Conservation (phyloP, 139 green algal species). For the Astrephomene gubernaculifera region DNA sequence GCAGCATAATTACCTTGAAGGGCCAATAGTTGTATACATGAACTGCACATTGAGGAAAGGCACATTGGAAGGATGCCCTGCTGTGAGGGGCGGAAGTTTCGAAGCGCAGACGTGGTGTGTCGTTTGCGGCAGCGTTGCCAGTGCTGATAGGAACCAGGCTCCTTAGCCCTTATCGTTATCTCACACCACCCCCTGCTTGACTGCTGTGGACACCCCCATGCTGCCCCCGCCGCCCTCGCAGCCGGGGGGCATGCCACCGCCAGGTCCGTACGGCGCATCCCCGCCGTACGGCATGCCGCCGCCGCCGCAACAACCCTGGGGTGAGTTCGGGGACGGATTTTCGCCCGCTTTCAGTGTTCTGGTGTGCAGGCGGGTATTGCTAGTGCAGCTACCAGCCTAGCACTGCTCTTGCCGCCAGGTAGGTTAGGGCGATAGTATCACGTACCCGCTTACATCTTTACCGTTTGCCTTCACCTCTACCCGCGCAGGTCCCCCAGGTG, state of each 20-base stretch:
- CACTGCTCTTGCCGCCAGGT: background rate
- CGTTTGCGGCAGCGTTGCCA: too few relatives aligned
- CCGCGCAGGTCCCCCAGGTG: background rate
- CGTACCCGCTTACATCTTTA: background rate
- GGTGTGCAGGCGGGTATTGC: background rate
- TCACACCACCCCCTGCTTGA: too few relatives aligned
- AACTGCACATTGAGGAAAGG: too few relatives aligned
- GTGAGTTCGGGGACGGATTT: conserved; percentile 17
- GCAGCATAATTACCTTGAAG: too few relatives aligned
- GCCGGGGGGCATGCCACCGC: background rate
- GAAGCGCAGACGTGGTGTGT: too few relatives aligned
- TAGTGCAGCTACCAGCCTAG: background rate
- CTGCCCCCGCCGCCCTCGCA: background rate
- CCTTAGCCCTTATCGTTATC: background rate
- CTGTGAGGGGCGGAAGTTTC: too few relatives aligned
- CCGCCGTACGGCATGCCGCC: conserved; percentile 18
- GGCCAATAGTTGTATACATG: too few relatives aligned
- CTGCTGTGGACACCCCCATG: background rate
- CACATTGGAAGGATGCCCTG: too few relatives aligned
- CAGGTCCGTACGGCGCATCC: background rate
- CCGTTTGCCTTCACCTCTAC: background rate
- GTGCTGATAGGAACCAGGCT: background rate
- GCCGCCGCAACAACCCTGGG: background rate
- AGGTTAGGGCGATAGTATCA: background rate
- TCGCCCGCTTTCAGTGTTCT: too few relatives aligned